Base-by-base conservation (phyloP, 2,329 filamentous ascomycete species). In the Talaromyces sp. region DNA sequence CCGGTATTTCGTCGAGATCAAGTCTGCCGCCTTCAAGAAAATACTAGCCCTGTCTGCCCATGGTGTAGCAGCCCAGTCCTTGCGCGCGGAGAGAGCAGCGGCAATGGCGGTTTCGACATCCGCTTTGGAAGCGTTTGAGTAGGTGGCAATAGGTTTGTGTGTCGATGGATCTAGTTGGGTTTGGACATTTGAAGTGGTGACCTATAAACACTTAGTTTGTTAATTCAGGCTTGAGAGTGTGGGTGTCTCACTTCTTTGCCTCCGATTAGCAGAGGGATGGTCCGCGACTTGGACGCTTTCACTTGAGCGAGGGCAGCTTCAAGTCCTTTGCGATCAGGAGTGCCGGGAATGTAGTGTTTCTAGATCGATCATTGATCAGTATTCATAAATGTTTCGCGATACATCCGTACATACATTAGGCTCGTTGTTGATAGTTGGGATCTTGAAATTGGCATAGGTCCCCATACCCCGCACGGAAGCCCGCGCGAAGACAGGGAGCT, bases 21-120 rank as follows among this genome's bases (percentile, higher is more conserved):
- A 82, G 73, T 98, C 93, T 36, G 93, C 93, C 3, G 95, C 93
- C 83, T 97, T 97, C 71, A 98, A 85, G 81, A 98, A 98, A 72
- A 99, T 84, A 61, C 93, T 90, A 13, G 93, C 93, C 59, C 93
- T 87, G 78, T 98, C 93, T 55, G 90, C 86, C 72, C 98, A 98
- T 15, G 93, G 91, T 19, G 96, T 82, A 5, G 84, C 82, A 71
- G 93, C 92, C 93, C 95, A 99, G 33, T 86, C 84, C 59, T 87
- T 82, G 80, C 96, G 95, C 55, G 93, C 93, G n/a, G 85, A 86
- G 49, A 98, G 84, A 28, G 93, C 93, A 42, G 91, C 85, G 30
- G 91, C 85, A 70, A 98, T 97, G 59, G 93, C 92, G 44, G 82
- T 82, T 65, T 85, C 83, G 67, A 98, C 90, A 70, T 98, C 88